Conservation (phyloP, 345 rosid species). For the Diplotaxis tenuifolia region DNA sequence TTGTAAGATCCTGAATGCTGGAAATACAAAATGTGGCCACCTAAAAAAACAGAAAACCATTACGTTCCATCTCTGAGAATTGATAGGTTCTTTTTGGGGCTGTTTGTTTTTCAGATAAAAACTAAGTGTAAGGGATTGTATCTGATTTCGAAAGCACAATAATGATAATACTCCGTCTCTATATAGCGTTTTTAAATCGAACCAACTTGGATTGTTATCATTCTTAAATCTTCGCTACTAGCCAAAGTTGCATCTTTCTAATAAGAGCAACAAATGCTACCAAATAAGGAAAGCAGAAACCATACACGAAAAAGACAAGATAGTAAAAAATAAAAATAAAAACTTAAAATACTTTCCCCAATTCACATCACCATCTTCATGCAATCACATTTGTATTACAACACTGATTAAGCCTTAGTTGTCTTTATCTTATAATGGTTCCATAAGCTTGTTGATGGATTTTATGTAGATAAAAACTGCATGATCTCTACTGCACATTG, state of each 20-base stretch:
- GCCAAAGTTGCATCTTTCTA: conserved; percentile 28
- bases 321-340: neutral
- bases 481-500: no score
- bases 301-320: conserved; percentile 7
- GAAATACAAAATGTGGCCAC: conserved; percentile 85
- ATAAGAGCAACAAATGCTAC: conserved; percentile 11
- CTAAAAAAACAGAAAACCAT: conserved; percentile 34
- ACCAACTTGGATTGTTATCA: conserved; percentile 19
- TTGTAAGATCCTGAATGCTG: conserved; percentile 56
- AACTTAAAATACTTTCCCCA: neutral
- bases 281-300: conserved; percentile 25
- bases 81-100: no score
- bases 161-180: conserved; percentile 11
- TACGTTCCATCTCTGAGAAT: neutral
- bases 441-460: no score
- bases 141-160: no score
- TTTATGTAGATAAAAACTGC: no score
- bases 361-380: conserved; percentile 21
- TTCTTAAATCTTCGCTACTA: conserved; percentile 16
- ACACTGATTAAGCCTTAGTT: neutral
- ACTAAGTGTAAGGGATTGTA: no score
- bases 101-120: no score
- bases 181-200: conserved; percentile 1
- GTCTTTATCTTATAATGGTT: conserved; percentile 8
- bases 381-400: conserved; percentile 1